phyloP scores from a whole-genome alignment of 768 basidiomycete species.

The Cantharellus anzutake region DNA sequence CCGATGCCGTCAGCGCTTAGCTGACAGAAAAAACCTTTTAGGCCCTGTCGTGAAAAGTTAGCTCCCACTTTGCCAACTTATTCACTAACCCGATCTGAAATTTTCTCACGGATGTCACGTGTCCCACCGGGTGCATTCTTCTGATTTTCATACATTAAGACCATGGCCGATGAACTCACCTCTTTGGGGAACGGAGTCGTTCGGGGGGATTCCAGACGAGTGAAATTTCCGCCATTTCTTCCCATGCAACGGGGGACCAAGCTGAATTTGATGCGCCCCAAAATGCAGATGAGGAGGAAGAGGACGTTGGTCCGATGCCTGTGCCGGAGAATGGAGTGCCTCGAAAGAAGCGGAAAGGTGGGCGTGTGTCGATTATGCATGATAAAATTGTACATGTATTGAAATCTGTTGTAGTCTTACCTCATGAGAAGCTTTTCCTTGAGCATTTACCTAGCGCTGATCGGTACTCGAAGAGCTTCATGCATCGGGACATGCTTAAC shows the following conservation, averaged over 20 bases:
- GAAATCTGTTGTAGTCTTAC: conserved; percentile 41
- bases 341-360: conserved; percentile 78
- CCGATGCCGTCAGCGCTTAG: too few relatives aligned
- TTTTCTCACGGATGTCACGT: too few relatives aligned
- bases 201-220: background rate
- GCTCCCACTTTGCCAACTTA: too few relatives aligned
- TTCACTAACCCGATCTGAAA: too few relatives aligned
- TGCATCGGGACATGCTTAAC: conserved; percentile 89
- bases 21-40: too few relatives aligned
- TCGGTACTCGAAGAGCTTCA: conserved; percentile 93
- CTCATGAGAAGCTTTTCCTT: conserved; percentile 82
- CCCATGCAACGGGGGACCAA: background rate
- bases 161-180: background rate
- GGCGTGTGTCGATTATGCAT: conserved; percentile 12
- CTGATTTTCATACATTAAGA: too few relatives aligned
- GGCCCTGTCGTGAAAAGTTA: too few relatives aligned
- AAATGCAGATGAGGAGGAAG: conserved; percentile 36
- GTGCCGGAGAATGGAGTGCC: conserved; percentile 31
- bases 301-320: conserved; percentile 83
- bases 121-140: too few relatives aligned
- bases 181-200: background rate
- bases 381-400: conserved; percentile 4
- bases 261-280: background rate
- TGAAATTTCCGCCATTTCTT: background rate
- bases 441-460: conserved; percentile 83